These are phyloP conservation scores for Eucommia ulmoides DNA, from an alignment of 257 asterid species.

Conservation along the genomic window DNA sequence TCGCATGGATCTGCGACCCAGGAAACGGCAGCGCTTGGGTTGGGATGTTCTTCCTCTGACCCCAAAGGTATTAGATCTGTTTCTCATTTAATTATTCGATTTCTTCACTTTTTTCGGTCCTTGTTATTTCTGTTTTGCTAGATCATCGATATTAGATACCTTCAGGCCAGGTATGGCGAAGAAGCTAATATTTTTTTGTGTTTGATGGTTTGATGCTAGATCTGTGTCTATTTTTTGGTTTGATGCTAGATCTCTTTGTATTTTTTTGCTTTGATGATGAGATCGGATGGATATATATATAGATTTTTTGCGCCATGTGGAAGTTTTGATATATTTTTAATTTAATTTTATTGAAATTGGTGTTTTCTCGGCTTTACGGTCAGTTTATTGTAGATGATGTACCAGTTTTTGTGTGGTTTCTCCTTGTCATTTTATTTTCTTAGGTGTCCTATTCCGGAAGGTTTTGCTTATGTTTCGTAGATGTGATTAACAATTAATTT, in stretches of 20 bases:
- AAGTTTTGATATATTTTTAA: background rate
- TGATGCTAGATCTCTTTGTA: background rate
- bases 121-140: constrained; percentile 12
- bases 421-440: too few species aligned
- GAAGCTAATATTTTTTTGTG: background rate
- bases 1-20: constrained; percentile 62
- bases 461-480: too few species aligned
- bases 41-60: constrained; percentile 81
- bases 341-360: background rate
- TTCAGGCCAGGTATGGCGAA: constrained; percentile 29
- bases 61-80: constrained; percentile 46
- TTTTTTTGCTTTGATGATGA: background rate
- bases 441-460: too few species aligned
- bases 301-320: background rate
- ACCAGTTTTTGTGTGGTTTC: too few species aligned
- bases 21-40: constrained; percentile 76
- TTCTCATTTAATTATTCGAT: constrained; percentile 6
- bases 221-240: background rate
- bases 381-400: too few species aligned
- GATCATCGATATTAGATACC: constrained; percentile 34
- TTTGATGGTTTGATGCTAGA: constrained; percentile 1
- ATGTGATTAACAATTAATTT: too few species aligned
- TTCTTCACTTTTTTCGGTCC: constrained; percentile 3
- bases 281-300: background rate
- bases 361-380: background rate